Evolutionary conservation across 1,284 basidiomycete genomes (phyloP).

Genomic region (Sporisorium scitamineum): DNA sequence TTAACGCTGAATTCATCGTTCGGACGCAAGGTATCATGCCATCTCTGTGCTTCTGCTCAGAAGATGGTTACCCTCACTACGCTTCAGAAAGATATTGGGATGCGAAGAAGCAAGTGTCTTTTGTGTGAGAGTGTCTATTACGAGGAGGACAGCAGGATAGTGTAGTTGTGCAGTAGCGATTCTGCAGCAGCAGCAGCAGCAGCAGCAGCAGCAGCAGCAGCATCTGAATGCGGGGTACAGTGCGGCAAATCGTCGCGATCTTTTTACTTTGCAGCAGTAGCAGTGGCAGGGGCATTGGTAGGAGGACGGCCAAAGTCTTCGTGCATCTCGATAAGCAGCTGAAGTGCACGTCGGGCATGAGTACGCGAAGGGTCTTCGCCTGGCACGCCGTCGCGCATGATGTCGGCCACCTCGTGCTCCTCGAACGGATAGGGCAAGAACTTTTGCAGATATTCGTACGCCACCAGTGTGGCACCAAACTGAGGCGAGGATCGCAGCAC

Average conservation of each 20-base stretch:
- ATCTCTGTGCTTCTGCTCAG: neutral
- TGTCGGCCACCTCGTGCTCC: conserved; percentile 44
- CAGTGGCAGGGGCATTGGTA: conserved; percentile 9
- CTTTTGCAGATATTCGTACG: conserved; percentile 78
- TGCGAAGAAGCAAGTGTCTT: neutral
- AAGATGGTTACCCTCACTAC: neutral
- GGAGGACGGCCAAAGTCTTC: conserved; percentile 59
- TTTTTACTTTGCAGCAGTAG: conserved; percentile 24
- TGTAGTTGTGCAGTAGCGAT: neutral
- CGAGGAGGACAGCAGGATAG: neutral
- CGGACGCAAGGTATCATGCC: neutral
- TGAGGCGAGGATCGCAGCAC: conserved; percentile 79
- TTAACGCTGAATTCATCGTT: neutral
- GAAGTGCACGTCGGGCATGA: conserved; percentile 52
- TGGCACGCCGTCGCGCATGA: conserved; percentile 43
- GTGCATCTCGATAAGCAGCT: conserved; percentile 57
- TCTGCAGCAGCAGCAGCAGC: conserved; percentile 8
- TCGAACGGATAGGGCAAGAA: conserved; percentile 54
- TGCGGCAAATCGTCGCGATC: too few relatives aligned
- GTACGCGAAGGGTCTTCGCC: conserved; percentile 52
- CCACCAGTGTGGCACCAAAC: conserved; percentile 92
- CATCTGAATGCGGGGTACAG: neutral
- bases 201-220: conserved; percentile 4
- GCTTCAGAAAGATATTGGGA: neutral
- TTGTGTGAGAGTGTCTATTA: conserved; percentile 10